Conservation (phyloP, 2,329 filamentous ascomycete species). For the Phoma sp. region DNA sequence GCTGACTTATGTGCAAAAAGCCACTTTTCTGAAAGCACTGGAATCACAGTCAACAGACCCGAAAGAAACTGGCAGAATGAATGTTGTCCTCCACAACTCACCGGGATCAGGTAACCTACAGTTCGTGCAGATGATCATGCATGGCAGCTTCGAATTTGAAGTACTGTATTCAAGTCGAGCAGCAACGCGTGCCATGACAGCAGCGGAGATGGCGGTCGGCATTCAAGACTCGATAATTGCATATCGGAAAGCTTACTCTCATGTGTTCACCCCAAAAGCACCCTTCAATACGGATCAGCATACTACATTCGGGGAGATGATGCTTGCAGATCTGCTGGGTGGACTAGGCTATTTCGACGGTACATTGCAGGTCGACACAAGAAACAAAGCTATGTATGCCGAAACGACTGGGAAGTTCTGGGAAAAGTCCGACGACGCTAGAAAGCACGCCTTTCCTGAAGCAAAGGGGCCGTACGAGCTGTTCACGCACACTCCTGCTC, state of each 20-base stretch:
- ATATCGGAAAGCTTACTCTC: constrained; percentile 75
- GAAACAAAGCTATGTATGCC: constrained; percentile 85
- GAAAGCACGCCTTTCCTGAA: constrained; percentile 69
- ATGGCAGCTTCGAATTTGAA: constrained; percentile 88
- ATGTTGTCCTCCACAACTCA: constrained; percentile 63
- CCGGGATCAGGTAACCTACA: constrained; percentile 79
- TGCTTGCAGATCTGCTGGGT: constrained; percentile 90
- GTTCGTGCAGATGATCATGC: constrained; percentile 85
- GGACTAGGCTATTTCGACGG: constrained; percentile 95
- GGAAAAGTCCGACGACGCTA: constrained; percentile 82
- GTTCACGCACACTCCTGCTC: constrained; percentile 85
- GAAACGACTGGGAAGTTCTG: constrained; percentile 94
- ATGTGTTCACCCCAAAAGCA: constrained; percentile 70
- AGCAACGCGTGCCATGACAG: constrained; percentile 58
- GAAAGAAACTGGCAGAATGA: constrained; percentile 18
- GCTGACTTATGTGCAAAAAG: constrained; percentile 57
- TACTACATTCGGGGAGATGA: constrained; percentile 75
- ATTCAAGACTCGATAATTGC: constrained; percentile 67
- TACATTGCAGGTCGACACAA: constrained; percentile 81
- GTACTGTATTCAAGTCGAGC: constrained; percentile 85
- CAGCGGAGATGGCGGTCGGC: constrained; percentile 69
- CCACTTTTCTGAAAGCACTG: constrained; percentile 61
- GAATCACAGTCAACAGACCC: constrained; percentile 61
- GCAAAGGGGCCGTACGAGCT: constrained; percentile 83
- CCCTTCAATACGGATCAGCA: constrained; percentile 80